Base-by-base conservation (phyloP, 139 green algal genomes). In the Diplosphaera chodatii region DNA sequence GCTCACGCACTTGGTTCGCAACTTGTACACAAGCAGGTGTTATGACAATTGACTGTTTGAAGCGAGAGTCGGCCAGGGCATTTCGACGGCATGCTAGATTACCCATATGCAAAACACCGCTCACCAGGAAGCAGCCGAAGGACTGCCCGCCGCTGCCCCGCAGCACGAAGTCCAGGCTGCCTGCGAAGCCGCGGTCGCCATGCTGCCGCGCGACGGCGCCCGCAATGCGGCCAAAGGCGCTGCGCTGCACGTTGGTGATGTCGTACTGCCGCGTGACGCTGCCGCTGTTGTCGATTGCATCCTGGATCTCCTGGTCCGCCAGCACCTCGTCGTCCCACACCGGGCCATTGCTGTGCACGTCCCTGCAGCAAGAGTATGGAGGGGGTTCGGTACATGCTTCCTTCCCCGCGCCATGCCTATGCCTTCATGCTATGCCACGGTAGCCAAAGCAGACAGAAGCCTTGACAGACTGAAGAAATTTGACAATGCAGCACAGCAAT, bases 271-370 rank as follows among this genome's bases (percentile, higher is more conserved):
- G 85, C 33, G 34, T 55, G 25, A 92, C 70, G 40, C 20, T 77
- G 69, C 78, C 80, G 56, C 85, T 68, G 20, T 66, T 74, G 55
- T 79, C 74, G 72, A 93, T 86, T 55, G 81, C 80, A 23, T 63
- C 67, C 80, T 83, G 70, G 22, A 99, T 78, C 20, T 92, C 90
- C 2, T 82, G 33, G 70, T 98, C 90, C 0, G 83, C 86, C 40
- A 99, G 86, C 67, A 99, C 89, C 59, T 87, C 80, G 80, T 99
- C 95, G 74, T 99, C 95, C 68, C 98, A 82, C 75, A 91, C 65
- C 21, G 84, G 82, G 0, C 92, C 91, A 73, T 96, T 94, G 74
- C 40, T 55, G 84, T 97, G 90, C 66, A 84, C 77, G 67, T 84
- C 48, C 48, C 48, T 59, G 48, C 48, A 25, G 48, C 8, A 25